Evolutionary conservation across 768 basidiomycete species (phyloP), one percentile per base, ranked within the genome.

Genomic region (Xanthoconium purpureum): DNA sequence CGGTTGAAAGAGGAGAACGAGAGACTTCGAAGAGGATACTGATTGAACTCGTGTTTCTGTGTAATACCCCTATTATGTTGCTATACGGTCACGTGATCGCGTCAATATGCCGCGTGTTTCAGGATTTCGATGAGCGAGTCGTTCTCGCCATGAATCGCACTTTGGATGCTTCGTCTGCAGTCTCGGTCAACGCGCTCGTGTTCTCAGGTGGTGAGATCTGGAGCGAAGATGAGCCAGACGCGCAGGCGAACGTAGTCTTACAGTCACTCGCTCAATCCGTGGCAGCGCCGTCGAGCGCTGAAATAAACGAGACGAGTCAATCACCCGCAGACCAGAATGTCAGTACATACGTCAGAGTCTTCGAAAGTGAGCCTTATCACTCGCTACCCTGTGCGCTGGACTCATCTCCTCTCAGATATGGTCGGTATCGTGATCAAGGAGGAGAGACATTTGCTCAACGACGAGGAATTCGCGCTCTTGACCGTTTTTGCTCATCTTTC

Each of bases 1-100:
- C 77, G 77, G 60, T 63, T 89, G 69, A 77, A 79, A 57, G 84
- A 85, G 64, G 88, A 90, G 73, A 90, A 90, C 68, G 77, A 78
- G 66, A 73, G 78, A 60, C 64, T 90, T 61, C 75, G 78, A 52
- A 73, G 80, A 62, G 74, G 75, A 7, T 72, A 73, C 38, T 75
- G 54, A 47, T 24, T 24, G 24, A 9, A 24, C 12, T 18, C 15
- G 28, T 29, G 14, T 15, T 6, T 15, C 2, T 12, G 6, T 29
- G 20, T 30, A 32, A n/a, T 9, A 20, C n/a, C 18, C 17, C 12
- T 13, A 17, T 20, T n/a, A 17, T 18, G 18, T 18, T 6, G 18
- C 14, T 10, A 29, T 18, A 28, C 18, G 15, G 32, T 58, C 63
- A 64, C 55, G 64, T 65, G 64, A 46, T 48, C 55, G 24, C 29